Base-by-base conservation (phyloP, 345 rosid genomes). In the Eucalyptus cloeziana region DNA sequence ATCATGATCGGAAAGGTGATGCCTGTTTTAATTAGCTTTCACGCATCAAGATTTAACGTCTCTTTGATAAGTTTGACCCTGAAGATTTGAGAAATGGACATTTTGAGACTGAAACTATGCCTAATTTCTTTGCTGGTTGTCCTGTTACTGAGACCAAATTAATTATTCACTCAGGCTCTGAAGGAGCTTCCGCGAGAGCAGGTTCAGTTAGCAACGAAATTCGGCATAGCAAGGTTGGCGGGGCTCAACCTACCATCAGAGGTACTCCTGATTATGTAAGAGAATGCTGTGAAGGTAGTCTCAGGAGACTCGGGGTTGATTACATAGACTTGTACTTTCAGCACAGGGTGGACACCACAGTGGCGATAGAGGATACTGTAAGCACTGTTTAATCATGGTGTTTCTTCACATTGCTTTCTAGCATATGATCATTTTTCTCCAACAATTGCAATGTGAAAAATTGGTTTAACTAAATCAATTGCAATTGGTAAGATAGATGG, bases 341-440 rank as follows among this genome's bases (percentile, higher is more conserved):
- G 86, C 96, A 94, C 44, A 91, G 95, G 33, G 92, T 93, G n/a
- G 95, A 94, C 90, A 92, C 90, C 37, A 87, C 92, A 17, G 88
- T 93, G 27, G 94, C 95, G 3, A 94, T 95, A 69, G 95, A 95
- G 79, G 95, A 93, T 62, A 95, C 95, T 21, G 95, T 95, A 83
- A 89, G 94, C 79, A 31, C 80, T 30, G 67, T 69, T 2, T 7
- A 40, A 11, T 54, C 51, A 13, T 71, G 24, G 11, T 7, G 49
- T 45, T 64, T 54, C 69, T 45, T 27, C 69, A 62, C 33, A 62
- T 62, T 62, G 33, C 69, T 62, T 62, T 62, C 4, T 13, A 62
- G 69, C 33, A 13, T 7, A 85, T 2, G 13, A 13, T 86, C 9
- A 14, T 49, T 7, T 33, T 27, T 56, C 7, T n/a, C 47, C 47